These are phyloP conservation scores for Fraxinus sp. DNA, from an alignment of 305 asterid species.

Conservation along the genomic window DNA sequence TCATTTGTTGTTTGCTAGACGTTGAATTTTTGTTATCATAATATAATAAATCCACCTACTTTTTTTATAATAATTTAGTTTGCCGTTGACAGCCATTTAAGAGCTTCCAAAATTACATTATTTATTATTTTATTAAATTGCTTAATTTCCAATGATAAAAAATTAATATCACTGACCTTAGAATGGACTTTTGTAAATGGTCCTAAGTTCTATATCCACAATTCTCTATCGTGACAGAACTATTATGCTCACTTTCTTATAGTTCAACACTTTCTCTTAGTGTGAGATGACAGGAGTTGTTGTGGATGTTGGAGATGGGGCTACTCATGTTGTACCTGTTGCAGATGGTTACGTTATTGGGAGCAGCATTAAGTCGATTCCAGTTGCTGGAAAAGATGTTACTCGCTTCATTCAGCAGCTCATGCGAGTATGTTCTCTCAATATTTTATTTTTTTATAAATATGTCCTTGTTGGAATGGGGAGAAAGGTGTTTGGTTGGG, in stretches of 20 bases:
- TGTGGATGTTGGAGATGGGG: slow-evolving; percentile 96
- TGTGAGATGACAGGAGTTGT: slow-evolving; percentile 99
- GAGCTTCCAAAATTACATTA: background rate
- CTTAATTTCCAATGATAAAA: background rate
- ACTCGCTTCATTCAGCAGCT: slow-evolving; percentile 89
- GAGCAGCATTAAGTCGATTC: slow-evolving; percentile 92
- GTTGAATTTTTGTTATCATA: background rate
- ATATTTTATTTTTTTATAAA: background rate
- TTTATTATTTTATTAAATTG: background rate
- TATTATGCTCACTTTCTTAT: slow-evolving; percentile 27
- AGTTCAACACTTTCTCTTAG: slow-evolving; percentile 40
- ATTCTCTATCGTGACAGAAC: background rate
- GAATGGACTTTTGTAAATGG: background rate
- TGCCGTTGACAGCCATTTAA: background rate
- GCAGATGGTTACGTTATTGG: slow-evolving; percentile 98
- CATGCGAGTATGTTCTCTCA: slow-evolving; percentile 56
- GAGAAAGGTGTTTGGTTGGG: background rate
- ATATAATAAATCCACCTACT: background rate
- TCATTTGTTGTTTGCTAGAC: background rate
- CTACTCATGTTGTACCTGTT: slow-evolving; percentile 95
- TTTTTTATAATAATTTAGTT: background rate
- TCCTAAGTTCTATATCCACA: background rate
- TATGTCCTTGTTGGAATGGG: background rate
- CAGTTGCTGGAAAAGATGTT: slow-evolving; percentile 78
- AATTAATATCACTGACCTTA: background rate